These are phyloP conservation scores for Debaryomyces maramus DNA, from an alignment of 805 yeast species.

Conservation along the genomic window DNA sequence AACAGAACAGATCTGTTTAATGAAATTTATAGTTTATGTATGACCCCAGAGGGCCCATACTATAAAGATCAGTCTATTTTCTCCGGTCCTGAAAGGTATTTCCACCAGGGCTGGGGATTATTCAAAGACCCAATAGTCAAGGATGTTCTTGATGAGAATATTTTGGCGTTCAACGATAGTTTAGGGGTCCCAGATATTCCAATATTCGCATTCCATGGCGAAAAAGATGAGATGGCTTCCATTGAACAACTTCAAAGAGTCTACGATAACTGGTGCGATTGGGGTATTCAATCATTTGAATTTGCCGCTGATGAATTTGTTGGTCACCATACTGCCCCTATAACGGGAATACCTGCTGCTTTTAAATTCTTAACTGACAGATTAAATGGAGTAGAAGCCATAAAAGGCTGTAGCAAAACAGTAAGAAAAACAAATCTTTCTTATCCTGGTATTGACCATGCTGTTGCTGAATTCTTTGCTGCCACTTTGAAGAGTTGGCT, in stretches of 20 bases:
- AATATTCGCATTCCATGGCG: conserved; percentile 20
- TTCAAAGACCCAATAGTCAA: conserved; percentile 13
- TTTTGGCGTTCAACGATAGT: conserved; percentile 17
- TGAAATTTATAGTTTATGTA: conserved; percentile 4
- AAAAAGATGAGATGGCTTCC: conserved; percentile 19
- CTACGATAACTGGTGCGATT: conserved; percentile 28
- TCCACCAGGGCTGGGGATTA: conserved; percentile 17
- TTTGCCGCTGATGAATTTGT: conserved; percentile 24
- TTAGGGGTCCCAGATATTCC: conserved; percentile 20
- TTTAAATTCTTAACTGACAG: conserved; percentile 17
- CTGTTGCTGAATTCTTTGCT: conserved; percentile 32
- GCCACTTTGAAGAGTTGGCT: conserved; percentile 16
- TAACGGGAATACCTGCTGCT: conserved; percentile 21
- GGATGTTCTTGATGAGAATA: conserved; percentile 19
- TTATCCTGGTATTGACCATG: conserved; percentile 41
- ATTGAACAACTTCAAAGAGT: conserved; percentile 18
- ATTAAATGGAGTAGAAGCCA: conserved; percentile 41
- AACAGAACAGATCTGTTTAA: conserved; percentile 1
- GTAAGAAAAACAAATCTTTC: conserved; percentile 50
- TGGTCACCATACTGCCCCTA: conserved; percentile 25
- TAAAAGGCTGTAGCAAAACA: conserved; percentile 51
- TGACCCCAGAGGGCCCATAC: conserved; percentile 3
- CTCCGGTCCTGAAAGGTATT: conserved; percentile 10
- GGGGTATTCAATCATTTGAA: conserved; percentile 28
- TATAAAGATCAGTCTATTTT: conserved; percentile 11